Evolutionary conservation across 805 yeast species (phyloP).

Genomic region (Candida endomychidarum): DNA sequence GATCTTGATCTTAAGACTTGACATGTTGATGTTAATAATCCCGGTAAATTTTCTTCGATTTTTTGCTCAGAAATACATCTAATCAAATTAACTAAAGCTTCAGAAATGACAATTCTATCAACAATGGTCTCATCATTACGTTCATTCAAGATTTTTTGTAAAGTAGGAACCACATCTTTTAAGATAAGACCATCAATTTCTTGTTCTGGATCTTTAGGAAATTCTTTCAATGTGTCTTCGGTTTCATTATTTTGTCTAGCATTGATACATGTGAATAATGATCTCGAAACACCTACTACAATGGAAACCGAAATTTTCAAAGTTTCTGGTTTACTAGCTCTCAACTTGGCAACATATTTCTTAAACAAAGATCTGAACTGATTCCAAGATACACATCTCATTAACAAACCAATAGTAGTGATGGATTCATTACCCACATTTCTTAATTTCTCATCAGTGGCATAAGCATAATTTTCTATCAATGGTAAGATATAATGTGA

Average conservation of each 20-base stretch:
- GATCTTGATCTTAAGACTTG: slow-evolving; percentile 83
- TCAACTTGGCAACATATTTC: slow-evolving; percentile 58
- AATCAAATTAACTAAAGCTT: slow-evolving; percentile 70
- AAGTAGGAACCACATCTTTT: slow-evolving; percentile 58
- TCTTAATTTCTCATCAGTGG: slow-evolving; percentile 55
- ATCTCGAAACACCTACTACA: slow-evolving; percentile 54
- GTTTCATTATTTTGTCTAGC: slow-evolving; percentile 7
- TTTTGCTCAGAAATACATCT: slow-evolving; percentile 59
- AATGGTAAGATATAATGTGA: slow-evolving; percentile 83
- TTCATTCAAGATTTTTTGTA: slow-evolving; percentile 56
- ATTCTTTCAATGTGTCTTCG: slow-evolving; percentile 22
- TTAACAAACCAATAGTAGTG: slow-evolving; percentile 57
- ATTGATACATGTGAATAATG: slow-evolving; percentile 39
- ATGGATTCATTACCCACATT: slow-evolving; percentile 68
- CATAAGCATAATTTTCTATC: slow-evolving; percentile 73
- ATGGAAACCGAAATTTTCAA: slow-evolving; percentile 60
- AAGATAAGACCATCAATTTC: slow-evolving; percentile 43
- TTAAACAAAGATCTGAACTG: slow-evolving; percentile 75
- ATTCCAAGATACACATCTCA: slow-evolving; percentile 65
- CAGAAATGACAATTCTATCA: slow-evolving; percentile 74
- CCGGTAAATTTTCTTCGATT: slow-evolving; percentile 66
- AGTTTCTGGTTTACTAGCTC: slow-evolving; percentile 34
- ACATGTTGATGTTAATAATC: slow-evolving; percentile 80
- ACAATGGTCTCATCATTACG: slow-evolving; percentile 80
- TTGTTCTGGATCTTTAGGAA: slow-evolving; percentile 25